Evolutionary conservation across 306 rosid genomes (phyloP), one percentile per base, ranked within the genome.

Genomic region (Nissolia schottii): DNA sequence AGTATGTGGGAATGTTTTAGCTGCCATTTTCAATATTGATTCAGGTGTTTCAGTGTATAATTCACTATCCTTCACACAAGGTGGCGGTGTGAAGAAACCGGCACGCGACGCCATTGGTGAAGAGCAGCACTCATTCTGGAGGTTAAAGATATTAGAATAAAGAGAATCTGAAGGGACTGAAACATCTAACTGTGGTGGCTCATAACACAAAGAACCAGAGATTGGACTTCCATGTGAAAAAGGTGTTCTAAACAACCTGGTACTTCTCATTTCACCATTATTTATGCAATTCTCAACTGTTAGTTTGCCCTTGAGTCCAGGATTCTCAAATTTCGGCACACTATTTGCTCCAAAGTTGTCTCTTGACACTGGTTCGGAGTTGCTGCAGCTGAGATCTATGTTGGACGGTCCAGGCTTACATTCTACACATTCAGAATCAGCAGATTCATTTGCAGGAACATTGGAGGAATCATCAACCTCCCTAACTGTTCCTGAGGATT

Each of bases 21-120:
- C 97, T 40, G 97, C 97, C 79, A 79, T 81, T 82, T 85, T 91
- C 86, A 91, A 84, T 71, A 91, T 87, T 31, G 96, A 89, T 81
- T 89, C 92, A n/a, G 99, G 99, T 72, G 96, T 85, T 51, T 67
- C 84, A 25, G 77, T 59, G 76, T 73, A 75, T 76, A 71, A 77
- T 64, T 81, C 80, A 49, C 80, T 70, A 55, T 73, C 77, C 82
- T 88, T 89, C 75, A 57, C 88, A 60, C 85, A 70, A 86, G 97
- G 92, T 48, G 98, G 92, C 43, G 98, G 98, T 58, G 98, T 91
- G 81, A 73, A 86, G 82, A 83, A 89, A 82, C 87, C 83, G 56
- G 67, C 31, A 71, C 89, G 92, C 11, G 96, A 85, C 60, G 63
- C 7, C 29, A 63, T 55, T 37, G 89, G 83, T 73, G 80, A 84